Base-by-base conservation (phyloP, 495 filamentous ascomycete genomes). In the Glarea lozoyensis region DNA sequence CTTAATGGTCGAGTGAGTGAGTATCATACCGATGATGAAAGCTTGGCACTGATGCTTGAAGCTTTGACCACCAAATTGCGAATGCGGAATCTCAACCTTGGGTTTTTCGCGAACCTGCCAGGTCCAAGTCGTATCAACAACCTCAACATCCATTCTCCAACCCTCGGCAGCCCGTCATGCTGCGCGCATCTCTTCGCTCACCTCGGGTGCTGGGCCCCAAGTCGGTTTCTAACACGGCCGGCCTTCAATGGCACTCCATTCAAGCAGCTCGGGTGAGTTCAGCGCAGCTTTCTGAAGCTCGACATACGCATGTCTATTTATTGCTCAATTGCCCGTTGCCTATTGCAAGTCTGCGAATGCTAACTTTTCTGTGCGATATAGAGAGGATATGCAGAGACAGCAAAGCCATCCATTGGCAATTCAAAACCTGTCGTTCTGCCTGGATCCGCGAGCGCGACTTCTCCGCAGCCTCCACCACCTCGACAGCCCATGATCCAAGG, bases 111-210 rank as follows among this genome's bases (percentile, higher is more conserved):
- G n/a, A n/a, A n/a, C n/a, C n/a, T n/a, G n/a, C n/a, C n/a, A n/a
- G n/a, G n/a, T n/a, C n/a, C n/a, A n/a, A n/a, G n/a, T n/a, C n/a
- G n/a, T n/a, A n/a, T n/a, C n/a, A n/a, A n/a, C n/a, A n/a, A 44
- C 10, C 25, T 29, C 25, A 29, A 29, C 25, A 29, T 29, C 25
- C 42, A 32, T 44, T 30, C 30, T 42, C 42, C 45, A 53, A 39
- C 41, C 22, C 46, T 62, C 58, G 62, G 68, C 62, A 75, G 69
- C 69, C 59, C 69, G 68, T 67, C 66, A 82, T 84, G 79, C 70
- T 82, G 72, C 79, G 78, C 56, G 69, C 70, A 60, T 79, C 78
- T 61, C 56, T 82, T 64, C 70, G 67, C 61, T 70, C 75, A 53
- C 65, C 68, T 55, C 73, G 70, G 64, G 68, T 66, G 49, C 54